Evolutionary conservation across 2,329 filamentous ascomycete species (phyloP), one percentile per base, ranked within the genome.

Genomic region (Fusarium avenaceum): DNA sequence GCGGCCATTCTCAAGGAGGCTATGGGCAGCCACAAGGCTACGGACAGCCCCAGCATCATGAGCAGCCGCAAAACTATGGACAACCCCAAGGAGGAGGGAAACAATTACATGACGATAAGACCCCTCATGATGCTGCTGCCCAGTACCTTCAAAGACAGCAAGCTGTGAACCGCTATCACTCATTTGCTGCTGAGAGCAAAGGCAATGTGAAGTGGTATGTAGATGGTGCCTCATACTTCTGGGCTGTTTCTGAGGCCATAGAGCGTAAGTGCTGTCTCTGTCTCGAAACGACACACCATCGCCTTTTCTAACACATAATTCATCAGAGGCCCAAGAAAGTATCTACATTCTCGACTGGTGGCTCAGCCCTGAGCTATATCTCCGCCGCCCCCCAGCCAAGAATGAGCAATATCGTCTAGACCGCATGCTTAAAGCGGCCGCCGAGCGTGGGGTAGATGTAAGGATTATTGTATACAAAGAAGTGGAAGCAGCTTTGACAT

Each of bases 401-500:
- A 94, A 96, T 79, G 90, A 96, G 77, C 84, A 91, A 72, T 97
- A 96, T 76, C 89, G 94, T 7, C 82, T 97, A 39, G 94, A 97
- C 79, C 87, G 89, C 49, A 90, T 97, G 89, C 86, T 97, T 47
- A 86, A 91, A 72, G 90, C 90, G 55, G 94, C 93, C 10, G 93
- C 94, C 26, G 86, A 95, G 79, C 88, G 94, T 43, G 94, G 94
- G 42, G 94, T 97, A 45, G 88, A 91, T 72, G 85, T 97, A 72
- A 91, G 94, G 72, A 85, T 97, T 51, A 94, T 97, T 53, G 92
- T 97, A 13, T 97, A 97, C 82, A 97, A 97, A 80, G 94, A 97
- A 80, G 92, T 95, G 9, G 88, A 91, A 5, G 90, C 93, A 74
- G 92, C 93, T 39, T 80, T 96, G 74, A 94, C 92, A 40, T 83